Evolutionary conservation across 495 filamentous ascomycete species (phyloP).

Genomic region (Neurospora sp.): DNA sequence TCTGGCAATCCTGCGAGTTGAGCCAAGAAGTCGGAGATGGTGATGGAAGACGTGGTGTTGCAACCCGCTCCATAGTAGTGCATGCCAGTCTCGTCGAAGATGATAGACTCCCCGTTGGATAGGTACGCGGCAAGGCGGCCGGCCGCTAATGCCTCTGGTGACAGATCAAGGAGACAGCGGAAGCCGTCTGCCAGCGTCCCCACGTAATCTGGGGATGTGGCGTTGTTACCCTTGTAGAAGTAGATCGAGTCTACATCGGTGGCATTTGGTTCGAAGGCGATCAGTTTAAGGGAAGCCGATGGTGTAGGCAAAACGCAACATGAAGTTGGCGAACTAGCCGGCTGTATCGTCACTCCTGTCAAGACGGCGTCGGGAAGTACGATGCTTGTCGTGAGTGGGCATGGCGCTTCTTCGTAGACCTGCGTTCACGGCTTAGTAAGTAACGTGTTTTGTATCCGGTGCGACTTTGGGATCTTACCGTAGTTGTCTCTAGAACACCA

Average conservation of each 20-base stretch:
- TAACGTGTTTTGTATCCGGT: not conserved
- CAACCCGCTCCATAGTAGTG: slow-evolving; percentile 12
- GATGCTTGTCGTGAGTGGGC: slow-evolving; percentile 5
- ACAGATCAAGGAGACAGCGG: slow-evolving; percentile 9
- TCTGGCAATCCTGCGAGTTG: slow-evolving; percentile 8
- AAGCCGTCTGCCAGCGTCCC: slow-evolving; percentile 8
- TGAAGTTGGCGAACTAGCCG: slow-evolving; percentile 12
- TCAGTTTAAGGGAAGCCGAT: slow-evolving; percentile 2
- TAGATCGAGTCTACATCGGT: slow-evolving; percentile 4
- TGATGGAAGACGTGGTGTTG: slow-evolving; percentile 4
- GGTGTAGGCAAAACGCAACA: slow-evolving; percentile 15
- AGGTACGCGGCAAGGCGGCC: slow-evolving; percentile 5
- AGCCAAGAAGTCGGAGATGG: slow-evolving; percentile 7
- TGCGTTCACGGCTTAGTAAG: not conserved
- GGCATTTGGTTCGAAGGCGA: slow-evolving; percentile 5
- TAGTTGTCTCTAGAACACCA: slow-evolving; percentile 6
- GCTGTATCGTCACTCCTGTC: slow-evolving; percentile 12
- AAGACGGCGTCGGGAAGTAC: slow-evolving; percentile 6
- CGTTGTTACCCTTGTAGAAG: slow-evolving; percentile 12
- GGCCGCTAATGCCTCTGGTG: slow-evolving; percentile 7
- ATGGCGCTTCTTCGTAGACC: slow-evolving; percentile 1
- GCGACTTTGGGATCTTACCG: not conserved
- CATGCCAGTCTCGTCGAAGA: slow-evolving; percentile 13
- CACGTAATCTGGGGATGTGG: slow-evolving; percentile 12
- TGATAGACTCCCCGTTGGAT: slow-evolving; percentile 5